Evolutionary conservation across 352 stramenopile genomes (phyloP).

Genomic region (Globisporangium canariense): DNA sequence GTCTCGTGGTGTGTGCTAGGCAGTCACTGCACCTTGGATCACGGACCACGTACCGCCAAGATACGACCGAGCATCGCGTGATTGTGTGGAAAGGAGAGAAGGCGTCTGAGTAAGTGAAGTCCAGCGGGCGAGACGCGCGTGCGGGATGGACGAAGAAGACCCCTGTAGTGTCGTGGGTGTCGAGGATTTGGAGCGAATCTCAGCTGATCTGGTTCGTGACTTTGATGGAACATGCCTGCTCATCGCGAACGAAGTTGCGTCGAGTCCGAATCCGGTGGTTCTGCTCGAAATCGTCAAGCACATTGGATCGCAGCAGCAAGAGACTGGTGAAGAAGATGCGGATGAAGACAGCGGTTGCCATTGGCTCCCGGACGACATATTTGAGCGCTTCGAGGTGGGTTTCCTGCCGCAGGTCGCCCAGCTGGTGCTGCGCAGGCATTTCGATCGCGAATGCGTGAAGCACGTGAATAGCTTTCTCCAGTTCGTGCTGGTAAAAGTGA

Average conservation of each 20-base stretch:
- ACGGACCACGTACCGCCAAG: background rate
- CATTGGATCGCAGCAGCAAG: slow-evolving; percentile 5
- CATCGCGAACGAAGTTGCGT: slow-evolving; percentile 38
- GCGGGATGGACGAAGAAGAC: slow-evolving; percentile 18
- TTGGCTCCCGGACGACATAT: slow-evolving; percentile 25
- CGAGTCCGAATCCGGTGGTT: slow-evolving; percentile 25
- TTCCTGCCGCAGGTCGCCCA: slow-evolving; percentile 61
- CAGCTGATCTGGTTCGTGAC: slow-evolving; percentile 38
- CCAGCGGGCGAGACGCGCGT: background rate
- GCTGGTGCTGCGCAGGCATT: slow-evolving; percentile 38
- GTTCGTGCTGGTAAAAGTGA: slow-evolving; percentile 32
- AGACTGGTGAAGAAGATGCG: background rate
- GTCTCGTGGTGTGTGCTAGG: background rate
- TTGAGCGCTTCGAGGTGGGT: slow-evolving; percentile 42
- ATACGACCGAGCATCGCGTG: background rate
- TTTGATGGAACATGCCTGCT: slow-evolving; percentile 48
- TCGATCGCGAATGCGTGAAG: slow-evolving; percentile 25
- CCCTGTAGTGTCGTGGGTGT: background rate
- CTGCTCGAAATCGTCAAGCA: slow-evolving; percentile 29
- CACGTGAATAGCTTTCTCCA: slow-evolving; percentile 50
- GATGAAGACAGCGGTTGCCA: slow-evolving; percentile 7
- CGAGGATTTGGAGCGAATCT: slow-evolving; percentile 22
- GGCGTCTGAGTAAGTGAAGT: background rate
- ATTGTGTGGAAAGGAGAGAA: background rate
- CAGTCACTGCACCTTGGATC: background rate